Conservation (phyloP, 352 stramenopile species). For the Thraustotheca clavata region DNA sequence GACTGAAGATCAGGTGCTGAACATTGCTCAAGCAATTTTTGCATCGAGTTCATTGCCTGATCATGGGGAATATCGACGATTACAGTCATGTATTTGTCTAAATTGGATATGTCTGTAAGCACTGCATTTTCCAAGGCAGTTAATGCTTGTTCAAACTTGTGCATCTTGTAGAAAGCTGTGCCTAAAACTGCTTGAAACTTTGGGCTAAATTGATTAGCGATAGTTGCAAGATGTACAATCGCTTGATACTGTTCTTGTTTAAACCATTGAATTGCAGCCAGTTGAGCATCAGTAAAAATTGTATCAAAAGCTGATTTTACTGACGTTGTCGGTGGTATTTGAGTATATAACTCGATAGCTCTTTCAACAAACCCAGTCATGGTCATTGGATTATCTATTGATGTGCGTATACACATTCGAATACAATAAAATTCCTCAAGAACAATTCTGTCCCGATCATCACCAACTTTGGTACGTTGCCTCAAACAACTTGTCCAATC, state of each 20-base stretch:
- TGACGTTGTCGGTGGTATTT: neutral
- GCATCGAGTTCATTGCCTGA: neutral
- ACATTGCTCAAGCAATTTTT: neutral
- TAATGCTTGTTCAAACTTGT: neutral
- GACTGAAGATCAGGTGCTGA: neutral
- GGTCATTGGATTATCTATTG: neutral
- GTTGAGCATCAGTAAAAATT: neutral
- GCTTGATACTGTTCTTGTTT: conserved; percentile 7
- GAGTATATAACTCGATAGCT: neutral
- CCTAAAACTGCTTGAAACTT: conserved; percentile 6
- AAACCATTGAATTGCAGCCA: conserved; percentile 11
- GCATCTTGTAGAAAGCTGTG: neutral
- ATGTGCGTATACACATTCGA: neutral
- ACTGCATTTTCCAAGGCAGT: neutral
- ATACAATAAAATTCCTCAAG: neutral
- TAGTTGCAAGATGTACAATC: neutral
- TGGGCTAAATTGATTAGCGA: neutral
- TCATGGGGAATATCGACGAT: neutral
- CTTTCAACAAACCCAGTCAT: neutral
- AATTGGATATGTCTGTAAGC: neutral
- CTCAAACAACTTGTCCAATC: neutral
- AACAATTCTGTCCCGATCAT: neutral
- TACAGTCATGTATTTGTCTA: conserved; percentile 8
- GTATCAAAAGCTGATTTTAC: neutral
- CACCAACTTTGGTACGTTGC: neutral